These are phyloP conservation scores for Diversispora eburnea DNA, from an alignment of 192 early-diverging fungal species.

Conservation along the genomic window DNA sequence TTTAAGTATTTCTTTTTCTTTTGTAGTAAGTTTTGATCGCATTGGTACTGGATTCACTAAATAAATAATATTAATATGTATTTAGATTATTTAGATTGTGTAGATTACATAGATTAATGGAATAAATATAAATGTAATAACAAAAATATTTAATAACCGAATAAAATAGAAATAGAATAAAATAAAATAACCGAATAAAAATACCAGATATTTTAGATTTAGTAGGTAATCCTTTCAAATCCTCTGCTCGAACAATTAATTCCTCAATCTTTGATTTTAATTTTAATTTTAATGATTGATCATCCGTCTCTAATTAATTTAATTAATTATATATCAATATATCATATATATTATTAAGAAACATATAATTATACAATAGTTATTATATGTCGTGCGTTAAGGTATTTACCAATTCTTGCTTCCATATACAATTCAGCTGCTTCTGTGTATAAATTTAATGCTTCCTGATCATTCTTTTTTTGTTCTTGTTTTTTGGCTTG, in stretches of 20 bases:
- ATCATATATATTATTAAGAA: too few species aligned
- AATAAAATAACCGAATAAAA: constrained; percentile 21
- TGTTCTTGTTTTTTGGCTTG: too few species aligned
- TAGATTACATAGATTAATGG: neutral
- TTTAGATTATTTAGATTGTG: neutral
- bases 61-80: neutral
- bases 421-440: too few species aligned
- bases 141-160: neutral
- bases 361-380: too few species aligned
- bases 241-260: constrained; percentile 43
- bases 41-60: neutral
- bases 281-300: too few species aligned
- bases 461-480: too few species aligned
- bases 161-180: neutral
- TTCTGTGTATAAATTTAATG: too few species aligned
- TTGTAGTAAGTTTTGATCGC: constrained; percentile 28
- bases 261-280: constrained; percentile 26
- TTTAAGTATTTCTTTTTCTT: constrained; percentile 62
- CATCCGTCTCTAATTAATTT: too few species aligned
- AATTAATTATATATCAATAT: too few species aligned
- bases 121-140: neutral
- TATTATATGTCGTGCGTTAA: too few species aligned
- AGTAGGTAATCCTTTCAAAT: constrained; percentile 42
- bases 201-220: constrained; percentile 18
- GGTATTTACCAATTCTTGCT: too few species aligned